These are phyloP conservation scores for Globisporangium paroecandrum DNA, from an alignment of 352 stramenopile species.

Conservation along the genomic window DNA sequence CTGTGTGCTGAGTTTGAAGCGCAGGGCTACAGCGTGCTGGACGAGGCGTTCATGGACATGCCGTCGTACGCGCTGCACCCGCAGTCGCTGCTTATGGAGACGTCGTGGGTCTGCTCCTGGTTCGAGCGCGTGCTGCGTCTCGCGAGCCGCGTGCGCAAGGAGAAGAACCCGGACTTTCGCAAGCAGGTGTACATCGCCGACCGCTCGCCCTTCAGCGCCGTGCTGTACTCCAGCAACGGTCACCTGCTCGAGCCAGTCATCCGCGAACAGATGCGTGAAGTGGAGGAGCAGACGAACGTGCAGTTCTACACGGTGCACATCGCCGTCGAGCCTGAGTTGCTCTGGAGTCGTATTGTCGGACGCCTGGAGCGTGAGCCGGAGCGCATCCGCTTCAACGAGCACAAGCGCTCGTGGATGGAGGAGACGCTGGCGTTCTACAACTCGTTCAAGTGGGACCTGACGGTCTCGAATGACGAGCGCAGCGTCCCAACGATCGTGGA, in stretches of 20 bases:
- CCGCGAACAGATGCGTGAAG: constrained; percentile 76
- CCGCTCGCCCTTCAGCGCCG: constrained; percentile 79
- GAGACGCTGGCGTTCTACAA: constrained; percentile 80
- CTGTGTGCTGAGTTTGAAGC: constrained; percentile 72
- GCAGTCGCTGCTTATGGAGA: constrained; percentile 90
- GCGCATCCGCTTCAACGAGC: constrained; percentile 74
- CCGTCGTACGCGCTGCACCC: constrained; percentile 77
- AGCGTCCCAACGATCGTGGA: constrained; percentile 53
- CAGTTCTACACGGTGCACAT: constrained; percentile 87
- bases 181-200: constrained; percentile 82
- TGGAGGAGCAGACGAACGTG: constrained; percentile 65
- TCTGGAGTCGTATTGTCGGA: constrained; percentile 73
- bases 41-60: constrained; percentile 90
- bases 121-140: constrained; percentile 85
- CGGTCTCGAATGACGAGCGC: constrained; percentile 58
- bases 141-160: constrained; percentile 43
- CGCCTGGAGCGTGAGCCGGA: constrained; percentile 68
- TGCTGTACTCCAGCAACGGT: constrained; percentile 77
- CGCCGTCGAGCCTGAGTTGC: constrained; percentile 62
- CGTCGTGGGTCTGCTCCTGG: constrained; percentile 88
- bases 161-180: constrained; percentile 22
- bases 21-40: constrained; percentile 74
- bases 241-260: constrained; percentile 80
- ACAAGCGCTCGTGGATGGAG: constrained; percentile 86
- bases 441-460: constrained; percentile 73